Percentiles rank a stretch among this genome's conserved stretches.
Evolutionary conservation across 495 filamentous ascomycete genomes (phyloP).

Genomic region (Xylaria intraflava): DNA sequence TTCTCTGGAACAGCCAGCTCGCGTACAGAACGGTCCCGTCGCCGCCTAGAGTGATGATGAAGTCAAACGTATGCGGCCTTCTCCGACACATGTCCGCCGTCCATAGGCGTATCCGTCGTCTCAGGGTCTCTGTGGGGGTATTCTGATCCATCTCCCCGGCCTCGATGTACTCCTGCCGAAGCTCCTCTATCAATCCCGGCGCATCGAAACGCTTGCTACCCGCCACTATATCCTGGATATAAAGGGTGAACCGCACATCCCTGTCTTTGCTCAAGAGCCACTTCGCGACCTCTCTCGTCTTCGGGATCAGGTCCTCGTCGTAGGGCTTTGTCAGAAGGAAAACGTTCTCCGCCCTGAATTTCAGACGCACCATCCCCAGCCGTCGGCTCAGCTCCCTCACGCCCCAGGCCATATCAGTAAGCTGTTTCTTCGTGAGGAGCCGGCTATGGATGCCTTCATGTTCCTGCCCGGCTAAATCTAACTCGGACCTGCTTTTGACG

Average conservation of each 20-base stretch:
- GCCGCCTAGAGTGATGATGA: conserved; percentile 89
- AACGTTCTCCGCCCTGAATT: conserved; percentile 71
- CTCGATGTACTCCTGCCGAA: conserved; percentile 25
- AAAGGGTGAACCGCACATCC: conserved; percentile 64
- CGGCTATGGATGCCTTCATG: conserved; percentile 36
- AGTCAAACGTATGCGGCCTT: conserved; percentile 83
- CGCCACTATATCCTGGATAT: conserved; percentile 68
- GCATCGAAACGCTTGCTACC: conserved; percentile 66
- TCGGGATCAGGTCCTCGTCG: conserved; percentile 70
- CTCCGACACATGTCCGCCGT: conserved; percentile 65
- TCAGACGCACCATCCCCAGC: conserved; percentile 68
- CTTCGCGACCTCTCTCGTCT: conserved; percentile 67
- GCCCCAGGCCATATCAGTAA: conserved; percentile 93
- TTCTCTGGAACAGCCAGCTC: conserved; percentile 93
- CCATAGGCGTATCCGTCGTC: conserved; percentile 72
- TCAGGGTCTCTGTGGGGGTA: conserved; percentile 46
- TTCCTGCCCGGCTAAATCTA: conserved; percentile 21
- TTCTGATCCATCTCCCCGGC: conserved; percentile 18
- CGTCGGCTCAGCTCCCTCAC: conserved; percentile 86
- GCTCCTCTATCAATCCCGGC: conserved; percentile 48
- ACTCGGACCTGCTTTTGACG: conserved; percentile 18
- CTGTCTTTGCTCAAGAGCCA: conserved; percentile 83
- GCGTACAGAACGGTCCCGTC: conserved; percentile 95
- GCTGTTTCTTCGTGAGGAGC: conserved; percentile 83
- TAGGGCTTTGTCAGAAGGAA: conserved; percentile 87